phyloP scores from a whole-genome alignment of 306 rosid species.

The Cicer chorassanicum region DNA sequence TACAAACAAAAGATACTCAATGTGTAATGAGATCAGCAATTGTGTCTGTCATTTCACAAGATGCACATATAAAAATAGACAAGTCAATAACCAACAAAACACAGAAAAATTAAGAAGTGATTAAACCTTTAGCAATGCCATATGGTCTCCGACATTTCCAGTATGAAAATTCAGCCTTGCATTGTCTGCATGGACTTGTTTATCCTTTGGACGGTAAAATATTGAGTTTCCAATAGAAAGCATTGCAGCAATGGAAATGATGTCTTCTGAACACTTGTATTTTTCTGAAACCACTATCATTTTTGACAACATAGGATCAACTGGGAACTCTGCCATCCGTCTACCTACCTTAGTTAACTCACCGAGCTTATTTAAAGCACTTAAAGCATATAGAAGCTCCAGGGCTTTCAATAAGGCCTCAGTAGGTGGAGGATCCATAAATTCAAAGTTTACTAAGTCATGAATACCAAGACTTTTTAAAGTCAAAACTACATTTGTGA shows the following conservation, averaged over 20 bases:
- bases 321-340: slow-evolving; percentile 96
- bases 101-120: slow-evolving; percentile 19
- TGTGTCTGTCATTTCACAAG: slow-evolving; percentile 20
- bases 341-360: slow-evolving; percentile 91
- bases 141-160: slow-evolving; percentile 93
- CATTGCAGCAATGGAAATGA: slow-evolving; percentile 90
- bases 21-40: slow-evolving; percentile 19
- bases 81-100: slow-evolving; percentile 25
- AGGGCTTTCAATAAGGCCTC: slow-evolving; percentile 91
- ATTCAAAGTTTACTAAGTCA: slow-evolving; percentile 81
- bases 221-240: slow-evolving; percentile 91
- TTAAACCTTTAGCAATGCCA: slow-evolving; percentile 80
- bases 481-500: slow-evolving; percentile 84
- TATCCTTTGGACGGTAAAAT: slow-evolving; percentile 97
- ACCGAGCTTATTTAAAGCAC: slow-evolving; percentile 86
- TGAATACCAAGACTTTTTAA: slow-evolving; percentile 92
- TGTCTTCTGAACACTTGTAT: slow-evolving; percentile 83
- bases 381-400: slow-evolving; percentile 83
- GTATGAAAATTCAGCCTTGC: slow-evolving; percentile 89
- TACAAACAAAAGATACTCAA: slow-evolving; percentile 15
- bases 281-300: slow-evolving; percentile 94
- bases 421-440: slow-evolving; percentile 98
- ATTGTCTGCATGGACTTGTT: slow-evolving; percentile 98
- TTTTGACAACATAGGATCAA: slow-evolving; percentile 94
- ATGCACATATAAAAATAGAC: slow-evolving; percentile 26